phyloP scores from a whole-genome alignment of 805 yeast species.

The Barnettozyma botsteinii region DNA sequence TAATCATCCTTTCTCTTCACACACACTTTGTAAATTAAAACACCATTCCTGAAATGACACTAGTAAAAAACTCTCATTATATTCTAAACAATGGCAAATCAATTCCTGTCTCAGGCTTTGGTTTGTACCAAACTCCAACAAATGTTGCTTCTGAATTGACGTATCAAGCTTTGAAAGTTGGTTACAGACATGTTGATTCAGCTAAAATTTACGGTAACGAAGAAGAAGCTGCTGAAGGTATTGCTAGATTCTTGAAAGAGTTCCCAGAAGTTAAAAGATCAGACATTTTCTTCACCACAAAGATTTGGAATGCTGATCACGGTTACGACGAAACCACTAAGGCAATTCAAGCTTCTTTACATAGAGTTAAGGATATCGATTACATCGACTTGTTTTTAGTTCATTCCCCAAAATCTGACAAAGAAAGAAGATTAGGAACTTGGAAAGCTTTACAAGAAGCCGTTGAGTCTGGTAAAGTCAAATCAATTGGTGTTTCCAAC shows the following conservation, averaged over 20 bases:
- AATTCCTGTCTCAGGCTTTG: slow-evolving; percentile 24
- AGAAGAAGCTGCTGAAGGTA: slow-evolving; percentile 18
- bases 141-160: slow-evolving; percentile 16
- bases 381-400: slow-evolving; percentile 70
- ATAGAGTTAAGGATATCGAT: slow-evolving; percentile 43
- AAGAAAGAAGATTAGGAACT: slow-evolving; percentile 46
- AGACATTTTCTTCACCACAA: slow-evolving; percentile 23
- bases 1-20: too few species aligned
- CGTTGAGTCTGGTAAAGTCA: slow-evolving; percentile 51
- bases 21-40: too few species aligned
- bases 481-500: slow-evolving; percentile 74
- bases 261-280: slow-evolving; percentile 17
- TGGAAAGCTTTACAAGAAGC: slow-evolving; percentile 75
- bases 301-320: slow-evolving; percentile 13
- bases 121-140: slow-evolving; percentile 21
- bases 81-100: slow-evolving; percentile 18
- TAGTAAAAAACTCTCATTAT: slow-evolving; percentile 14
- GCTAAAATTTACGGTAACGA: slow-evolving; percentile 20
- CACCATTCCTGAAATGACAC: background rate
- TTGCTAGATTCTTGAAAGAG: slow-evolving; percentile 19
- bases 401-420: slow-evolving; percentile 55
- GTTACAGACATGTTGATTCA: slow-evolving; percentile 24
- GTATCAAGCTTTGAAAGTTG: slow-evolving; percentile 20
- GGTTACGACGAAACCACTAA: slow-evolving; percentile 10
- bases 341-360: slow-evolving; percentile 49